Base-by-base conservation (phyloP, 305 asterid species). In the Salvia sclarea region DNA sequence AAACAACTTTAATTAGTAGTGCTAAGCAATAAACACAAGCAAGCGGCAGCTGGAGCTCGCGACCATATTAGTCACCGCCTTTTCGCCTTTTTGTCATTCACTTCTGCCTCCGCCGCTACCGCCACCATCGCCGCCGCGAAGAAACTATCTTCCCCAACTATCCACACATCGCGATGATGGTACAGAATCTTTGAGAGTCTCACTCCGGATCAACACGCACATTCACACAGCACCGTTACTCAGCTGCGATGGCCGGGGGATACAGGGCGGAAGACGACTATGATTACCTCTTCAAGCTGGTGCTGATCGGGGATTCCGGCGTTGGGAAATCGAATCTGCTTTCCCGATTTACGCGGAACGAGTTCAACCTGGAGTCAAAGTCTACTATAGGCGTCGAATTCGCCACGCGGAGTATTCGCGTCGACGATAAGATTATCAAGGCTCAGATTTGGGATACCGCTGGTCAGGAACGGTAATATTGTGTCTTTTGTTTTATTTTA, bases 401-500 rank as follows among this genome's bases (percentile, higher is more conserved):
- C 60, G 85, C 84, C 40, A 83, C 86, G 40, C 79, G 84, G 16
- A 81, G 82, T 18, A 62, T 83, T 68, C 79, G 79, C 61, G 80
- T 85, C 14, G 86, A 82, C 52, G 79, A 79, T 72, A 85, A 82
- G 82, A 77, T 83, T 56, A 63, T 82, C 61, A 82, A 85, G 66
- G 88, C 86, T 52, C 90, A 85, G 86, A 84, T 84, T 78, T 84
- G 90, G 90, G 90, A 84, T 62, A 85, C 90, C 21, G 88, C 88
- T 41, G 88, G 85, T 12, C 88, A 85, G 61, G 86, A 85, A 63
- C 67, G 86, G 85, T 85, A 52, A 54, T 48, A 22, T 67, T 38
- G 5, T n/a, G 41, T 18, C 20, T 45, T 57, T 13, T 30, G 44
- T 66, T 68, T 35, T 2, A 21, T 14, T 28, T 44, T 10, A 14